phyloP scores from a whole-genome alignment of 768 basidiomycete species.

The Suillus subluteus region DNA sequence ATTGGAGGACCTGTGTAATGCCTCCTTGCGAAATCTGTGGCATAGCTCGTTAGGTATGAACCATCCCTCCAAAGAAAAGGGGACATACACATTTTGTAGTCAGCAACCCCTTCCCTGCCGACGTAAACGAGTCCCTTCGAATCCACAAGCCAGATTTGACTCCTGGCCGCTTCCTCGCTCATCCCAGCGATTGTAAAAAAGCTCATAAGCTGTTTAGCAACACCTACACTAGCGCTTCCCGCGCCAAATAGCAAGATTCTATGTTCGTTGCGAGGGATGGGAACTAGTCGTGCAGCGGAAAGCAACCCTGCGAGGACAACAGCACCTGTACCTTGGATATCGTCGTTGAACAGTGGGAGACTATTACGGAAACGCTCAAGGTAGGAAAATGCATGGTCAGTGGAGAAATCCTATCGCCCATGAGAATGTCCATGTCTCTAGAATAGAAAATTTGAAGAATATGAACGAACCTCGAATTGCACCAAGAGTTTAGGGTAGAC shows the following conservation, averaged over 20 bases:
- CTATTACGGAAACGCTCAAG: constrained; percentile 74
- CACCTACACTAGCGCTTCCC: constrained; percentile 90
- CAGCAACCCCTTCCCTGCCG: constrained; percentile 69
- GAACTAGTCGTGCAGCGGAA: constrained; percentile 81
- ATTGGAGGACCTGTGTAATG: constrained; percentile 81
- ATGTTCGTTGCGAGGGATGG: constrained; percentile 67
- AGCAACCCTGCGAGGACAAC: constrained; percentile 90
- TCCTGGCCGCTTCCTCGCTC: constrained; percentile 74
- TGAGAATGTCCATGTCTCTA: constrained; percentile 5
- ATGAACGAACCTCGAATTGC: constrained; percentile 71
- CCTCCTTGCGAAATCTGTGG: constrained; percentile 75
- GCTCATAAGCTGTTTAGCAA: constrained; percentile 84
- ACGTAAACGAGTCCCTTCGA: constrained; percentile 86
- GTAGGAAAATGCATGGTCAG: constrained; percentile 88
- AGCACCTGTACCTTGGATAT: constrained; percentile 90
- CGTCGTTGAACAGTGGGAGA: constrained; percentile 87
- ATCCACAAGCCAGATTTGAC: constrained; percentile 81
- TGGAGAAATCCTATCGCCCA: constrained; percentile 76
- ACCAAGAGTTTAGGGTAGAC: constrained; percentile 82
- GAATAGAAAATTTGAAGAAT: not conserved
- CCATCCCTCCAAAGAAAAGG: constrained; percentile 7
- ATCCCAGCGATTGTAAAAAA: constrained; percentile 87
- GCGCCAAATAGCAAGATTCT: constrained; percentile 93
- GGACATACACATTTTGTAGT: constrained; percentile 78
- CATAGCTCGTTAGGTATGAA: constrained; percentile 10